Evolutionary conservation across 352 stramenopile genomes (phyloP).

Genomic region (Phytophthora boehmeriae): DNA sequence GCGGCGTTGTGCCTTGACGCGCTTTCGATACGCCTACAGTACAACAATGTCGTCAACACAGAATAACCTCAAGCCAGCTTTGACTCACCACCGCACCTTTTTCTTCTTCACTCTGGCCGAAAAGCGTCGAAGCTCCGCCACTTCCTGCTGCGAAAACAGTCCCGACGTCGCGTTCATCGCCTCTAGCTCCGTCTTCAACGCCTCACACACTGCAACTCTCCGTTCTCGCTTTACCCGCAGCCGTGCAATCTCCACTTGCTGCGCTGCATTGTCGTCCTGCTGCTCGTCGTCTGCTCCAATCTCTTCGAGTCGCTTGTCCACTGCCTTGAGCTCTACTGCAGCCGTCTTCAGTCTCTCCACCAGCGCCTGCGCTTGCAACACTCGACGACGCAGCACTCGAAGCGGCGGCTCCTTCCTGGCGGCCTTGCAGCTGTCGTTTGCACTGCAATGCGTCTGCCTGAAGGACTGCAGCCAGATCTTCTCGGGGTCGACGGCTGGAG

Average conservation of each 20-base stretch:
- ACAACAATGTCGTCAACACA: background rate
- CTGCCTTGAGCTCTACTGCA: constrained; percentile 19
- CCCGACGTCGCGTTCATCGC: constrained; percentile 24
- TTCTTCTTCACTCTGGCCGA: constrained; percentile 34
- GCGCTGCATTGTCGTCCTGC: background rate
- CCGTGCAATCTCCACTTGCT: constrained; percentile 11
- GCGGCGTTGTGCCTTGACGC: constrained; percentile 24
- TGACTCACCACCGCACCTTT: constrained; percentile 17
- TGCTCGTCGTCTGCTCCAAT: background rate
- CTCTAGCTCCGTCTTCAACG: constrained; percentile 35
- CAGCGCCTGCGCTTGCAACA: constrained; percentile 26
- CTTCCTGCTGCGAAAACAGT: constrained; percentile 21
- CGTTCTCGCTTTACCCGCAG: constrained; percentile 24
- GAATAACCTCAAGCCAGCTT: background rate
- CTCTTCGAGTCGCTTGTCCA: constrained; percentile 27
- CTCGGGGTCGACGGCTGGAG: constrained; percentile 23
- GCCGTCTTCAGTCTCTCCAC: constrained; percentile 23
- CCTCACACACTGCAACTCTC: constrained; percentile 27
- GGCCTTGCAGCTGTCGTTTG: background rate
- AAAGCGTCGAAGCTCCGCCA: constrained; percentile 27
- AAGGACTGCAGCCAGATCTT: constrained; percentile 37
- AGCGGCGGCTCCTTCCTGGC: constrained; percentile 22
- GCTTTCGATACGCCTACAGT: constrained; percentile 37
- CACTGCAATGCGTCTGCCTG: constrained; percentile 21
- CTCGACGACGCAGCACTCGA: constrained; percentile 22